phyloP scores from a whole-genome alignment of 306 rosid species.

The Trichosanthes cucumerina region DNA sequence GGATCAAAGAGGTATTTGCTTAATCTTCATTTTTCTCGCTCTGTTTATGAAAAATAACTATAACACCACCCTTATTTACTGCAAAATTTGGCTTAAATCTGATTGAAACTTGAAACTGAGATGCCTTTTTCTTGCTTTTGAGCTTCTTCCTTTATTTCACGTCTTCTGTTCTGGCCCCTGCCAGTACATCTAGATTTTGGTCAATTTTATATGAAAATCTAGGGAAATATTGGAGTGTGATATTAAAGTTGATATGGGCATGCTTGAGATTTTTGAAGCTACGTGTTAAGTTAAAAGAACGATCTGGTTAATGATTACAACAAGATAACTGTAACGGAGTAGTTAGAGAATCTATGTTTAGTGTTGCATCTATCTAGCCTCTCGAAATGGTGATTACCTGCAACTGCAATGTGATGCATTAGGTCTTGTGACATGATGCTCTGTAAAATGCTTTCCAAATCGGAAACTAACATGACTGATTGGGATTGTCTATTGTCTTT shows the following conservation, averaged over 20 bases:
- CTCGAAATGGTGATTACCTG: not conserved
- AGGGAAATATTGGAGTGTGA: not conserved
- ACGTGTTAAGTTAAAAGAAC: not conserved
- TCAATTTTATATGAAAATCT: not conserved
- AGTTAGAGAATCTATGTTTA: not conserved
- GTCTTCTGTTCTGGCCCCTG: not conserved
- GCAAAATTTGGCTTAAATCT: not conserved
- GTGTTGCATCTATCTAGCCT: not conserved
- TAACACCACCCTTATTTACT: not conserved
- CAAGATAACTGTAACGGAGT: not conserved
- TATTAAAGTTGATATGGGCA: not conserved
- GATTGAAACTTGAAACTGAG: not conserved
- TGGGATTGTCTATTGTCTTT: not conserved
- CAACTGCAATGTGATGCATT: not conserved
- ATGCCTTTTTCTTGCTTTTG: not conserved
- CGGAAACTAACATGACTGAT: not conserved
- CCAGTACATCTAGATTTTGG: not conserved
- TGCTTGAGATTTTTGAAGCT: not conserved
- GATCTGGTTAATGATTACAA: not conserved
- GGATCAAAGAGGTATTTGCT: conserved; percentile 64
- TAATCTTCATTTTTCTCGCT: not conserved
- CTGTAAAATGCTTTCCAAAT: not conserved
- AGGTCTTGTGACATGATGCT: not conserved
- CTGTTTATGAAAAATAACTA: not conserved
- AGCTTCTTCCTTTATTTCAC: not conserved